Evolutionary conservation across 768 basidiomycete species (phyloP).

Genomic region (Tricholoma flavovirens): DNA sequence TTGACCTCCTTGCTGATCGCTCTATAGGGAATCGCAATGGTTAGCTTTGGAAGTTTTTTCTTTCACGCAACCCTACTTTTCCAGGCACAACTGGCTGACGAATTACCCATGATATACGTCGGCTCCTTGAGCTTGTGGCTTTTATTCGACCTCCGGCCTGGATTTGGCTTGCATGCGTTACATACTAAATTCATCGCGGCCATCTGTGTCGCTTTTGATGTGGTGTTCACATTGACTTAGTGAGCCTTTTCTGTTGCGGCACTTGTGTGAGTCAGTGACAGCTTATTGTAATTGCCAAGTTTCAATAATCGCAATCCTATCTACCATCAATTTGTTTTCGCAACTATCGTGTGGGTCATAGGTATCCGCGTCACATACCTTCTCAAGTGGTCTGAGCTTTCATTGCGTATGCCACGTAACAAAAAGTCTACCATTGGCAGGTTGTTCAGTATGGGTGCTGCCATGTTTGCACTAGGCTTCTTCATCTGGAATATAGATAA

Average conservation of each 20-base stretch:
- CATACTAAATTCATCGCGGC: constrained; percentile 37
- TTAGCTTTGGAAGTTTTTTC: constrained; percentile 72
- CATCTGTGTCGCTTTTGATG: constrained; percentile 41
- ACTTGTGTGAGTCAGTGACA: background rate
- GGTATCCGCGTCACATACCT: constrained; percentile 48
- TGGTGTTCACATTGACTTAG: constrained; percentile 70
- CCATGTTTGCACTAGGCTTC: constrained; percentile 59
- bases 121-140: constrained; percentile 56
- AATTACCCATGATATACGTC: constrained; percentile 78
- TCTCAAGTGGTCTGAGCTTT: constrained; percentile 36
- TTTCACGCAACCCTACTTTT: constrained; percentile 77
- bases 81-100: constrained; percentile 75
- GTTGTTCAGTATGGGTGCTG: constrained; percentile 48
- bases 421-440: constrained; percentile 35
- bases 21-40: constrained; percentile 54
- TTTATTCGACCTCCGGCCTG: constrained; percentile 51
- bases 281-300: constrained; percentile 28
- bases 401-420: constrained; percentile 35
- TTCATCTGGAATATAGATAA: constrained; percentile 80
- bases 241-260: constrained; percentile 31
- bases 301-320: constrained; percentile 66
- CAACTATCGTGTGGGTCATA: constrained; percentile 43
- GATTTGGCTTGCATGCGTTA: constrained; percentile 34
- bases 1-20: background rate
- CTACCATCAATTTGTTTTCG: constrained; percentile 78